phyloP scores from a whole-genome alignment of 2,329 filamentous ascomycete species.

The Pezicula rhizophila region DNA sequence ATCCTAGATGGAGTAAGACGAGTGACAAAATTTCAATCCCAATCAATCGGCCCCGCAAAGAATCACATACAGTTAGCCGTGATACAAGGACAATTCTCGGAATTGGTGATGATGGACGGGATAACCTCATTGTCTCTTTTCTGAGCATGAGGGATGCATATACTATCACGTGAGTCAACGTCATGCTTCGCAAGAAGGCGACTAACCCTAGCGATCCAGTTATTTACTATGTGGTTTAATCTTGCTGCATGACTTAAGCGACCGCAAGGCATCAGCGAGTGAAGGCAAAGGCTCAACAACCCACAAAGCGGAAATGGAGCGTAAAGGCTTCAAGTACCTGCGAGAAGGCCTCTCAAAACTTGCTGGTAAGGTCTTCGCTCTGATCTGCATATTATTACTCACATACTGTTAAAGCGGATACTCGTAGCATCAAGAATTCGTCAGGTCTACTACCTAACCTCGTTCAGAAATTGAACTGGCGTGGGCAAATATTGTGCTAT shows the following conservation, averaged over 20 bases:
- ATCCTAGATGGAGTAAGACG: slow-evolving; percentile 26
- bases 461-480: slow-evolving; percentile 21
- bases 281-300: too few relatives aligned
- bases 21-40: slow-evolving; percentile 47
- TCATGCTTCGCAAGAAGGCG: neutral
- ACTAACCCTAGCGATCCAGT: slow-evolving; percentile 10
- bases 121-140: slow-evolving; percentile 54
- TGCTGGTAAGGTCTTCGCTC: slow-evolving; percentile 14
- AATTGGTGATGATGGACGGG: slow-evolving; percentile 36
- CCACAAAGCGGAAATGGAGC: too few relatives aligned
- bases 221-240: slow-evolving; percentile 24
- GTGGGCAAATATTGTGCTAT: slow-evolving; percentile 25
- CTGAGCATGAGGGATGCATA: slow-evolving; percentile 54
- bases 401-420: slow-evolving; percentile 6
- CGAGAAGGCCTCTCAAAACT: slow-evolving; percentile 47
- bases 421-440: slow-evolving; percentile 15
- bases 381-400: neutral
- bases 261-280: slow-evolving; percentile 44
- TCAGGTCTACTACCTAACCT: slow-evolving; percentile 21
- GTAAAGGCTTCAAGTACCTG: slow-evolving; percentile 46
- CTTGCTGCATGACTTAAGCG: slow-evolving; percentile 45
- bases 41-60: slow-evolving; percentile 44
- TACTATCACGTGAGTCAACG: slow-evolving; percentile 20
- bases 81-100: slow-evolving; percentile 54
- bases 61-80: slow-evolving; percentile 45